Evolutionary conservation across 345 rosid species (phyloP).

Genomic region (Gossypium herbaceum): DNA sequence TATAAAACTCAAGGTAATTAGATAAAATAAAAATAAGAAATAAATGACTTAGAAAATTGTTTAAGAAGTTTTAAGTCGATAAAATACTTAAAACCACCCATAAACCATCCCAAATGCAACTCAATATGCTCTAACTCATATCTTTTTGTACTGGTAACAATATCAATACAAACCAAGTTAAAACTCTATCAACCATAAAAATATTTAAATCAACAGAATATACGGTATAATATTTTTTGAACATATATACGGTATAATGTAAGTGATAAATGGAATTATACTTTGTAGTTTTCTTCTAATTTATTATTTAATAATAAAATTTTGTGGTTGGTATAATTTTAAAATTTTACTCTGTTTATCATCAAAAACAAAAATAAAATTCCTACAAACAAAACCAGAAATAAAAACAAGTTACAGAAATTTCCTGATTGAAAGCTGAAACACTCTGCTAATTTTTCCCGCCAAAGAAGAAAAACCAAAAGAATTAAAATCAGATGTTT

Average conservation of each 20-base stretch:
- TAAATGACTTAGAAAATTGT: no score
- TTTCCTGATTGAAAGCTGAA: neutral
- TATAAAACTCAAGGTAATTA: no score
- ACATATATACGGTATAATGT: no score
- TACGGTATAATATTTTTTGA: no score
- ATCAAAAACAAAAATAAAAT: neutral
- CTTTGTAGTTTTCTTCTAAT: neutral
- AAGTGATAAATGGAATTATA: neutral
- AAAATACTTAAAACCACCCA: no score
- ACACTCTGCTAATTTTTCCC: neutral
- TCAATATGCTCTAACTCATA: fast-evolving
- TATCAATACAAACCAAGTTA: no score
- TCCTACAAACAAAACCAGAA: neutral
- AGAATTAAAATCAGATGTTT: constrained; percentile 24
- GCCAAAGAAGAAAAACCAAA: constrained; percentile 15
- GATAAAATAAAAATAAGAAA: no score
- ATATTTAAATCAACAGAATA: no score
- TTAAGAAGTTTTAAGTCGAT: no score
- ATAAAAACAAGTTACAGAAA: neutral
- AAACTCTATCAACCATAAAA: no score
- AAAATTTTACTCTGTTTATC: neutral
- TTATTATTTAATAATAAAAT: neutral
- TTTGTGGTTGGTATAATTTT: neutral
- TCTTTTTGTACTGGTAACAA: fast-evolving
- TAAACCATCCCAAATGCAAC: fast-evolving